Evolutionary conservation across 2,329 filamentous ascomycete genomes (phyloP), one percentile per base, ranked within the genome.

Genomic region (Colletotrichum tabaci): DNA sequence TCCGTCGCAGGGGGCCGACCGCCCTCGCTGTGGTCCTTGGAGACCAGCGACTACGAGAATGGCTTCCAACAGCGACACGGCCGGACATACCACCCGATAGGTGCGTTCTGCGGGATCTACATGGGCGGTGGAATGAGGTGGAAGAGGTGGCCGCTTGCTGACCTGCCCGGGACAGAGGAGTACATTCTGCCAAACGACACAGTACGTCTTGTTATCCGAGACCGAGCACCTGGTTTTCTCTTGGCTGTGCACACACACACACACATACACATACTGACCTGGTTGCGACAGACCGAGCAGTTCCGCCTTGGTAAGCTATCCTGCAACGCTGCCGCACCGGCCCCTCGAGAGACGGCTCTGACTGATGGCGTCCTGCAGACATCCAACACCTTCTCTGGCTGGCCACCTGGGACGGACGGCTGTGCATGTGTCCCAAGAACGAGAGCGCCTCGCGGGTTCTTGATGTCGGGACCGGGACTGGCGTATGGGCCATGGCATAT

Each of bases 371-470:
- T 12, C 18, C n/a, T n/a, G 21, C 10, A 52, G 80, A 83, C 65
- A 73, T 83, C 0, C 81, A 83, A 74, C 82, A 83, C 63, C 77
- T 82, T 47, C 72, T 82, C 0, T 81, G 80, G 56, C 56, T 74
- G 0, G 71, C 82, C 2, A 82, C 80, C 0, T 76, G 80, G n/a
- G 75, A 77, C 1, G 77, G 77, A 6, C 78, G 79, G 46, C 75
- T 83, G 0, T 79, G 73, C 49, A 58, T 77, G 0, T 75, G 74
- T 4, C 82, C 82, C 0, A 74, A 73, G 18, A 69, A 77, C 10
- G 55, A 71, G 1, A 57, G 67, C 6, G 52, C 72, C 1, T 66
- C 64, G 23, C 72, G 75, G 1, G 76, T 78, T 10, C 72, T 78
- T 0, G 77, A 78, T n/a, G 53, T 72, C 0, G 77, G 77, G 1